These are phyloP conservation scores for Hippophae tibetana DNA, from an alignment of 306 rosid genomes.

Conservation along the genomic window DNA sequence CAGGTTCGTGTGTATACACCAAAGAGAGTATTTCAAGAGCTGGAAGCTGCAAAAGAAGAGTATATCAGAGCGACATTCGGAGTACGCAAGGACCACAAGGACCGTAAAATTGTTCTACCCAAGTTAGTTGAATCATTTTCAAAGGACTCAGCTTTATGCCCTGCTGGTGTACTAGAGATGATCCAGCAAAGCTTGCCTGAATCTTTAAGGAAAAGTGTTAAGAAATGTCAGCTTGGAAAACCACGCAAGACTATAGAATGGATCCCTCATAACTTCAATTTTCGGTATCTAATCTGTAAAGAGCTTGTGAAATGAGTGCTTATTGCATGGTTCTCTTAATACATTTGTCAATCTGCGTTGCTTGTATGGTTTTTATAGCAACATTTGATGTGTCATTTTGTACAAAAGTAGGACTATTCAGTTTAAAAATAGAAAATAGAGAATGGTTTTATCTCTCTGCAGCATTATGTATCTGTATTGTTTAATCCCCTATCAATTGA, in stretches of 20 bases:
- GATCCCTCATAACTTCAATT: slow-evolving; percentile 66
- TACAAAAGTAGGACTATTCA: slow-evolving; percentile 40
- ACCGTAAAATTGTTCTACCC: slow-evolving; percentile 59
- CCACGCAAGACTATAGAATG: slow-evolving; percentile 69
- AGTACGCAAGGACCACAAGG: slow-evolving; percentile 78
- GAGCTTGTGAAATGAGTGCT: slow-evolving; percentile 55
- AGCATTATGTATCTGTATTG: too few relatives aligned
- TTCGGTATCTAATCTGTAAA: slow-evolving; percentile 79
- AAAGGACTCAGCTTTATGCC: slow-evolving; percentile 58
- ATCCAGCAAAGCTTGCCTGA: slow-evolving; percentile 62
- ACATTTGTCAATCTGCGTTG: slow-evolving; percentile 12
- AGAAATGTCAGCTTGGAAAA: slow-evolving; percentile 42
- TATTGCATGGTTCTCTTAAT: slow-evolving; percentile 6
- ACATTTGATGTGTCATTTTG: slow-evolving; percentile 28
- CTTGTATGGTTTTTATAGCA: slow-evolving; percentile 7
- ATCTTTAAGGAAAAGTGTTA: slow-evolving; percentile 55
- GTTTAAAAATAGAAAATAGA: neutral
- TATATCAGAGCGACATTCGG: slow-evolving; percentile 76
- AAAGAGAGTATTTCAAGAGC: slow-evolving; percentile 57
- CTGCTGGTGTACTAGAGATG: slow-evolving; percentile 58
- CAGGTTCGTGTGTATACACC: slow-evolving; percentile 77
- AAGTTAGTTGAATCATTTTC: slow-evolving; percentile 68
- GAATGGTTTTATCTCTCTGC: too few relatives aligned
- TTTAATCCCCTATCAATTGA: too few relatives aligned
- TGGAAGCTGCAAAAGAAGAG: slow-evolving; percentile 68